A percentile compares a stretch with the other conserved stretches of the same genome.
Evolutionary conservation across 306 rosid genomes (phyloP).

Genomic region (Hippophae rhamnoides): DNA sequence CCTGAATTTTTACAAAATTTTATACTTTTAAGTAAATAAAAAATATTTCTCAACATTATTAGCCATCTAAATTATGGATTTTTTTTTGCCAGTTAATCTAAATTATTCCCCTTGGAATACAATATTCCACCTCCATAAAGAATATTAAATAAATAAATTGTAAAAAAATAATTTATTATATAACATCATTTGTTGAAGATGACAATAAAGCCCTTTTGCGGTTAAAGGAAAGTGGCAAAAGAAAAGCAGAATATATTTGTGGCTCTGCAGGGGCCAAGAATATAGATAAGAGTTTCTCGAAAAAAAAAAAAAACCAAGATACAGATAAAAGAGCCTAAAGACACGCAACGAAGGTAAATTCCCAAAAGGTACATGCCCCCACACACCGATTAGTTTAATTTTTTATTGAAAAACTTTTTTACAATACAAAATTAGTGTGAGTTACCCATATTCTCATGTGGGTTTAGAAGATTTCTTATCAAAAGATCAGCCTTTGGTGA

Average conservation of each 20-base stretch:
- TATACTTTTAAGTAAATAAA: no score
- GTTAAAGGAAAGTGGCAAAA: not conserved
- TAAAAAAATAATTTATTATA: no score
- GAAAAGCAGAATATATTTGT: not conserved
- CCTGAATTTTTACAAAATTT: no score
- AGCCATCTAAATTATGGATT: no score
- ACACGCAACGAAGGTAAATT: conserved; percentile 4
- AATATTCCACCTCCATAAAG: no score
- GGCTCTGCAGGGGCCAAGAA: not conserved
- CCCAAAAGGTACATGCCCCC: conserved; percentile 3
- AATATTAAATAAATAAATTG: not conserved
- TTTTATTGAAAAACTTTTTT: not conserved
- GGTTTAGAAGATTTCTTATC: not conserved
- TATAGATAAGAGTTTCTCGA: conserved; percentile 5
- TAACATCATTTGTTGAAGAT: not conserved
- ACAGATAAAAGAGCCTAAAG: not conserved
- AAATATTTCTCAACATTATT: no score
- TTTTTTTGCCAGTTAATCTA: no score
- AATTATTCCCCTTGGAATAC: no score
- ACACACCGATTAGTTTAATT: not conserved
- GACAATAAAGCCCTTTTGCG: conserved; percentile 4
- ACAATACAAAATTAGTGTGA: not conserved
- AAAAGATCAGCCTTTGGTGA: not conserved
- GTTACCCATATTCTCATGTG: not conserved
- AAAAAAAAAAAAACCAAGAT: no score